Evolutionary conservation across 1,284 basidiomycete species (phyloP).

Genomic region (Athelia sp.): DNA sequence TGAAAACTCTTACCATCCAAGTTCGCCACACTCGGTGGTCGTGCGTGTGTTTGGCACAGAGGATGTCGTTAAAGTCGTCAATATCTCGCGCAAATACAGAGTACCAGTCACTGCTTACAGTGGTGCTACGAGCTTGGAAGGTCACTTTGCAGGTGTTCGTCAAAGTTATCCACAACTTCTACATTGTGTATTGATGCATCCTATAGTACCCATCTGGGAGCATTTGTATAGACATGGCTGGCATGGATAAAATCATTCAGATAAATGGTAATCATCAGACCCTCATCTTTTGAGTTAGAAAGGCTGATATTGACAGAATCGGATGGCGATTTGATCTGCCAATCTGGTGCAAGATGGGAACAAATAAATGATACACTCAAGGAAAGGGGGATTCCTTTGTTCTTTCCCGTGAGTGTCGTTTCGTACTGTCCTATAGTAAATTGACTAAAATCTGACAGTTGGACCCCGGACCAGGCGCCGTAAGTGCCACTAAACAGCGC

Average conservation of each 20-base stretch:
- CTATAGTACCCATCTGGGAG: slow-evolving; percentile 34
- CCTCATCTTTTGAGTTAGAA: slow-evolving; percentile 11
- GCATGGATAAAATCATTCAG: slow-evolving; percentile 59
- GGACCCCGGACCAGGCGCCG: slow-evolving; percentile 49
- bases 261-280: slow-evolving; percentile 33
- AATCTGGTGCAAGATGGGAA: slow-evolving; percentile 86
- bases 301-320: slow-evolving; percentile 27
- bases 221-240: slow-evolving; percentile 63
- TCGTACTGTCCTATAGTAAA: background rate
- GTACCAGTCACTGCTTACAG: slow-evolving; percentile 55
- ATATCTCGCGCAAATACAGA: slow-evolving; percentile 50
- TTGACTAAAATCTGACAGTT: slow-evolving; percentile 25
- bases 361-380: slow-evolving; percentile 77
- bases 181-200: background rate
- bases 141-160: slow-evolving; percentile 27
- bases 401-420: slow-evolving; percentile 56
- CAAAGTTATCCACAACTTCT: background rate
- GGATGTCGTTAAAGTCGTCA: slow-evolving; percentile 54
- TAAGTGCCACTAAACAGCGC: slow-evolving; percentile 20
- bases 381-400: slow-evolving; percentile 61
- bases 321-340: slow-evolving; percentile 73
- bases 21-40: slow-evolving; percentile 60
- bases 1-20: slow-evolving; percentile 63
- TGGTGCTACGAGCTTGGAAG: slow-evolving; percentile 57
- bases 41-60: slow-evolving; percentile 46